These are phyloP conservation scores for Pichia cephalocereana DNA, from an alignment of 805 yeast species.

Conservation along the genomic window DNA sequence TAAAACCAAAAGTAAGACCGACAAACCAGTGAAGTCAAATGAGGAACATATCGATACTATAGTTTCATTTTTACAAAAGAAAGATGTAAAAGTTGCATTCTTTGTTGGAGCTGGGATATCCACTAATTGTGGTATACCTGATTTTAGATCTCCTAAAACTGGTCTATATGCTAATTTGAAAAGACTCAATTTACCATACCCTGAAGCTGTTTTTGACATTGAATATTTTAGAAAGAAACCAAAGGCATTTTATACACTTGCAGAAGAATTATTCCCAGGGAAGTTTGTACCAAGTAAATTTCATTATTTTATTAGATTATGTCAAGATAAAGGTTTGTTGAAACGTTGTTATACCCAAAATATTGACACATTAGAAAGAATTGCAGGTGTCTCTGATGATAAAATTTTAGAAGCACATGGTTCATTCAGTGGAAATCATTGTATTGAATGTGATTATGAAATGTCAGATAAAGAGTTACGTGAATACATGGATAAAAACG, in stretches of 20 bases:
- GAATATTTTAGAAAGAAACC: constrained; percentile 72
- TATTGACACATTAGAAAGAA: constrained; percentile 83
- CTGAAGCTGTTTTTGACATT: constrained; percentile 93
- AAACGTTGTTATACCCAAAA: constrained; percentile 83
- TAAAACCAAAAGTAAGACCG: not conserved
- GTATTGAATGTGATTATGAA: constrained; percentile 61
- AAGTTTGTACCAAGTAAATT: constrained; percentile 75
- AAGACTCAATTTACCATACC: constrained; percentile 70
- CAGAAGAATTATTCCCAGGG: constrained; percentile 83
- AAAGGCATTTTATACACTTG: constrained; percentile 73
- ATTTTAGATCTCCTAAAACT: constrained; percentile 84
- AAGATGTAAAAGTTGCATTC: constrained; percentile 40
- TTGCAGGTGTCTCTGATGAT: constrained; percentile 64
- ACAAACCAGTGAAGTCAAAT: not conserved
- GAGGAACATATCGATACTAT: constrained; percentile 12
- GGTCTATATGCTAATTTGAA: constrained; percentile 78
- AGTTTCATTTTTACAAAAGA: constrained; percentile 16
- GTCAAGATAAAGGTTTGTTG: constrained; percentile 55
- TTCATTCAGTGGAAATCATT: constrained; percentile 76
- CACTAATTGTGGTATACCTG: constrained; percentile 92
- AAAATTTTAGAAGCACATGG: constrained; percentile 89
- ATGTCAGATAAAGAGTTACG: constrained; percentile 42
- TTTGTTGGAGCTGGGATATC: constrained; percentile 93
- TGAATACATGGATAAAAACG: constrained; percentile 23
- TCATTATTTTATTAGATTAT: constrained; percentile 60